A percentile compares a stretch with the other conserved stretches of the same genome.
Conservation (phyloP, 2,329 filamentous ascomycete species). For the Ophiostoma novo-ulmi region DNA sequence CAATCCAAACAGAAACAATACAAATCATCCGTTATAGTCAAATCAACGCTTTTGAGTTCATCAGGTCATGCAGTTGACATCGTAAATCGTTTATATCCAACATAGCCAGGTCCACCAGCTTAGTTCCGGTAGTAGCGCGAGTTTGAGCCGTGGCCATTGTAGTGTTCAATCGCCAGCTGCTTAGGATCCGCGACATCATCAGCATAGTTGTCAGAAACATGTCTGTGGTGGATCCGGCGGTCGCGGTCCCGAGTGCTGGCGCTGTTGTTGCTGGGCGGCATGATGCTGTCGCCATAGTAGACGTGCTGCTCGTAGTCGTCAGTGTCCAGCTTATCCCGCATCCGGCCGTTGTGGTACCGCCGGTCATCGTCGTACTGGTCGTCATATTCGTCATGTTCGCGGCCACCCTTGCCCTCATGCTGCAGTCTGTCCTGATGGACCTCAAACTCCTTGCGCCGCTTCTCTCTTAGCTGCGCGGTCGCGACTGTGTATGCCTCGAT, state of each 20-base stretch:
- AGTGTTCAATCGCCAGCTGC: conserved; percentile 23
- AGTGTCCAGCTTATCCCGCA: conserved; percentile 15
- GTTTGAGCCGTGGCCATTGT: conserved; percentile 20
- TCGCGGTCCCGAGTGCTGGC: conserved; percentile 26
- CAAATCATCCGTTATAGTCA: conserved; percentile 5
- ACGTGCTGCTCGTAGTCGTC: conserved; percentile 8
- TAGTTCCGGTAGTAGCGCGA: conserved; percentile 24
- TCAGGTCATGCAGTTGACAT: conserved; percentile 9
- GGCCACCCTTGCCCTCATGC: conserved; percentile 29
- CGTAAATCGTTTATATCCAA: conserved; percentile 2
- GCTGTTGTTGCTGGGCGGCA: conserved; percentile 4
- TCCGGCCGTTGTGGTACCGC: conserved; percentile 32
- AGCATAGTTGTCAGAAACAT: conserved; percentile 20
- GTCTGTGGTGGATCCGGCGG: conserved; percentile 19
- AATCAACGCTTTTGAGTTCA: conserved; percentile 15
- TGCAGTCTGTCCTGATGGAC: conserved; percentile 24
- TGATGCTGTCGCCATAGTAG: conserved; percentile 12
- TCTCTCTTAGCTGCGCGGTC: conserved; percentile 68
- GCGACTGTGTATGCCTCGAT: conserved; percentile 81
- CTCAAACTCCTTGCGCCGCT: conserved; percentile 39
- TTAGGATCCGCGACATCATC: neutral
- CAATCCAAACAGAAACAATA: neutral
- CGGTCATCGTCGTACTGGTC: conserved; percentile 28
- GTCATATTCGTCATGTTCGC: conserved; percentile 31
- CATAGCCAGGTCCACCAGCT: neutral